Evolutionary conservation across 352 stramenopile species (phyloP).

Genomic region (Phytophthora brassicae): DNA sequence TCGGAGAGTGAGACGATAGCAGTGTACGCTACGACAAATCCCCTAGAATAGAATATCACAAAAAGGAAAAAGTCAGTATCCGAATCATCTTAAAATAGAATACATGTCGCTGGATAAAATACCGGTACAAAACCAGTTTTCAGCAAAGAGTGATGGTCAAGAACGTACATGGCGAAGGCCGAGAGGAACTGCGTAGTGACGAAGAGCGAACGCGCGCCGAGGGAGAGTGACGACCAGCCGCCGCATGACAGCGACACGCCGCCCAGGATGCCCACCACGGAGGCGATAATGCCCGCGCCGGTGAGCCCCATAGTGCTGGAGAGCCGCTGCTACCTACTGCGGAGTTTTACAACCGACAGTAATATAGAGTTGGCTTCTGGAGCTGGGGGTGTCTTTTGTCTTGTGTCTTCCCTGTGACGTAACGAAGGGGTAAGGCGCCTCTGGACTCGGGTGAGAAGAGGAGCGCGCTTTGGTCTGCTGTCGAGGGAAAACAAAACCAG

Average conservation of each 20-base stretch:
- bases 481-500: conserved; percentile 56
- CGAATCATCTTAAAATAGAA: conserved; percentile 6
- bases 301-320: conserved; percentile 45
- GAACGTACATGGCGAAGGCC: conserved; percentile 79
- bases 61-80: conserved; percentile 11
- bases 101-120: neutral
- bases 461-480: conserved; percentile 36
- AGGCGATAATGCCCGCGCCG: conserved; percentile 68
- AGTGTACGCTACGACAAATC: conserved; percentile 70
- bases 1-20: conserved; percentile 57
- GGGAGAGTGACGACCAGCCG: conserved; percentile 84
- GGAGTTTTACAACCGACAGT: neutral
- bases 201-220: conserved; percentile 84
- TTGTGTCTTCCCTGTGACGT: neutral
- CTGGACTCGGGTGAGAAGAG: conserved; percentile 13
- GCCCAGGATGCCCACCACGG: conserved; percentile 76
- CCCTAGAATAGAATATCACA: conserved; percentile 34
- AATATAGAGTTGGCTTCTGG: neutral
- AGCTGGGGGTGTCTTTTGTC: conserved; percentile 6
- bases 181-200: conserved; percentile 82
- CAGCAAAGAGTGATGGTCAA: conserved; percentile 26
- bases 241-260: conserved; percentile 84
- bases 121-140: neutral
- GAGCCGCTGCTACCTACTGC: conserved; percentile 17
- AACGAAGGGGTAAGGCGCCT: conserved; percentile 26